Evolutionary conservation across 2,329 filamentous ascomycete genomes (phyloP).

Genomic region (Diaporthe destruens): DNA sequence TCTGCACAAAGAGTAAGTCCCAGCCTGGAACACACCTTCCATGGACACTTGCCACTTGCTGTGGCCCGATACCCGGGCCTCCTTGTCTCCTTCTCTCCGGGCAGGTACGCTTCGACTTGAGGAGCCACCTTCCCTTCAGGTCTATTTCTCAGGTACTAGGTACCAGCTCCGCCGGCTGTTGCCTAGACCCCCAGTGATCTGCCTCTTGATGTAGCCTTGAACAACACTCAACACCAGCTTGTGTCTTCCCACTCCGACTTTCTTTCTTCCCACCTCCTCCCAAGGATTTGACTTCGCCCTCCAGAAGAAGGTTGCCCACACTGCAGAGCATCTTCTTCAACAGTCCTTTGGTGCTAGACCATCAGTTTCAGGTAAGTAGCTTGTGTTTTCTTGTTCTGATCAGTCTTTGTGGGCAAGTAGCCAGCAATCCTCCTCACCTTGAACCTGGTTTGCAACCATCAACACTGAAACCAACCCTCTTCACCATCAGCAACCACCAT

Average conservation of each 20-base stretch:
- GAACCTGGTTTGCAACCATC: background rate
- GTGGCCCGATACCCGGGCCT: background rate
- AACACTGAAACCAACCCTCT: background rate
- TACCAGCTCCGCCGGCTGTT: constrained; percentile 3
- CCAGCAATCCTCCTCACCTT: background rate
- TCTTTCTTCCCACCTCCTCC: background rate
- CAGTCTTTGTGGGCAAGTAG: background rate
- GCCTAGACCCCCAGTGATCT: background rate
- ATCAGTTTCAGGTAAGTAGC: constrained; percentile 26
- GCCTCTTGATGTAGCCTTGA: background rate
- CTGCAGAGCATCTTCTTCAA: background rate
- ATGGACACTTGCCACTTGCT: background rate
- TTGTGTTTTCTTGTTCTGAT: background rate
- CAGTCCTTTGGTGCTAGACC: background rate
- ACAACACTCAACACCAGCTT: background rate
- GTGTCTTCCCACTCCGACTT: background rate
- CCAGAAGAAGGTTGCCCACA: background rate
- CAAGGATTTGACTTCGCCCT: background rate
- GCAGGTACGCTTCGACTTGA: no score
- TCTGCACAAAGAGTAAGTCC: background rate
- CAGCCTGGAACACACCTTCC: background rate
- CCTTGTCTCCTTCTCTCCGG: background rate
- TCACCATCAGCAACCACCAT: background rate
- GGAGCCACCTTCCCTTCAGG: background rate
- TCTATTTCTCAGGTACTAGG: no score